Conservation (phyloP, 2,329 filamentous ascomycete species). For the Colletotrichum incanum region DNA sequence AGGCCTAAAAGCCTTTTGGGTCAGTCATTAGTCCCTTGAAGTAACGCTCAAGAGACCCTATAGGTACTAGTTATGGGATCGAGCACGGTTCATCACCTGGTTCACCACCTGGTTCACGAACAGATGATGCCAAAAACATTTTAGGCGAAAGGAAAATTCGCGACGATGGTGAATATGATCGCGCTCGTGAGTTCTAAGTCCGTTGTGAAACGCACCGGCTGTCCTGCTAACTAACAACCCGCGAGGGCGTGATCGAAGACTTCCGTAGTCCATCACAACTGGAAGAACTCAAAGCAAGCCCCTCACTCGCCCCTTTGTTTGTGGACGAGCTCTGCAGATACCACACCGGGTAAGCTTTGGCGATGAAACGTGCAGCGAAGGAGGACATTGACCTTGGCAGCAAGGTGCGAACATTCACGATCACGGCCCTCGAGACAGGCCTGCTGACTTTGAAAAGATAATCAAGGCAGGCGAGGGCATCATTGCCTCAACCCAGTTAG, state of each 20-base stretch:
- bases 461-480: slow-evolving; percentile 62
- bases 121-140: no score
- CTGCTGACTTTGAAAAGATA: slow-evolving; percentile 42
- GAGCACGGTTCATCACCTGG: no score
- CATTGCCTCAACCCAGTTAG: slow-evolving; percentile 63
- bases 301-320: slow-evolving; percentile 55
- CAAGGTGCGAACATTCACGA: slow-evolving; percentile 47
- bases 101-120: no score
- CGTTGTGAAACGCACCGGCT: neutral
- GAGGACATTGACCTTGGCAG: slow-evolving; percentile 62
- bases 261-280: slow-evolving; percentile 61
- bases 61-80: no score
- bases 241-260: slow-evolving; percentile 60
- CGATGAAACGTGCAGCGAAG: slow-evolving; percentile 64
- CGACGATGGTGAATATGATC: slow-evolving; percentile 68
- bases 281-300: slow-evolving; percentile 57
- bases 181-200: slow-evolving; percentile 52
- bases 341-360: slow-evolving; percentile 63
- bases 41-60: no score
- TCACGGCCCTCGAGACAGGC: neutral
- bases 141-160: no score
- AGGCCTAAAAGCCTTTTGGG: slow-evolving; percentile 4
- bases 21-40: no score
- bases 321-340: slow-evolving; percentile 66
- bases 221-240: neutral